Conservation (phyloP, 306 rosid species). For the Gastrolobium villosum region DNA sequence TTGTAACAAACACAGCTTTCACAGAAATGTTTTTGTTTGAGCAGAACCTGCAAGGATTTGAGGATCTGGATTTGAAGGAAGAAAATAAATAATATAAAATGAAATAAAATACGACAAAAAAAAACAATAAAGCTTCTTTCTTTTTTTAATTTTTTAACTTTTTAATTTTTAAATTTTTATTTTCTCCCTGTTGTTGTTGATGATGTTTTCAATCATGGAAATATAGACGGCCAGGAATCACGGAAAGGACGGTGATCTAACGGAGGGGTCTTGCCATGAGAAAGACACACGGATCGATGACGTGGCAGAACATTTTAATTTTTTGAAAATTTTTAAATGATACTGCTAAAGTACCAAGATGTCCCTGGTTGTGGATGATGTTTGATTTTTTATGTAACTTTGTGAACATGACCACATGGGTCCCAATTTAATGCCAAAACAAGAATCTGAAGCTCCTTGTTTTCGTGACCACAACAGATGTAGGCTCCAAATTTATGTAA, state of each 20-base stretch:
- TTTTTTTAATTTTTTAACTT: not conserved
- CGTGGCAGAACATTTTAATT: not conserved
- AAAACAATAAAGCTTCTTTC: not conserved
- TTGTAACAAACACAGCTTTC: conserved; percentile 26
- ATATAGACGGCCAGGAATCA: conserved; percentile 35
- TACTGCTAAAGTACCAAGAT: not conserved
- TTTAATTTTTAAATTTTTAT: not conserved
- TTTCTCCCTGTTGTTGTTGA: not conserved
- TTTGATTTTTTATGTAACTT: not conserved
- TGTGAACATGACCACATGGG: conserved; percentile 16
- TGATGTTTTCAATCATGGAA: conserved; percentile 24
- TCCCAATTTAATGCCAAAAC: not conserved
- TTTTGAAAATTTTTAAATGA: not conserved
- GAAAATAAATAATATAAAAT: conserved; percentile 1
- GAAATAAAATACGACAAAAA: not conserved
- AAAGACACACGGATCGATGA: conserved; percentile 36
- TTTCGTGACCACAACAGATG: not conserved
- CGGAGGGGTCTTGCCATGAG: conserved; percentile 25
- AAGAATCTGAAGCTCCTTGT: conserved; percentile 15
- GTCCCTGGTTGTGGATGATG: conserved; percentile 18
- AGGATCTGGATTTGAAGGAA: conserved; percentile 54
- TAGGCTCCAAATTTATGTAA: conserved; percentile 32
- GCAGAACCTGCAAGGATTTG: conserved; percentile 53
- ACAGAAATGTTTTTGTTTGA: conserved; percentile 49
- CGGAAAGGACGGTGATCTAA: not conserved